These are phyloP conservation scores for Phytophthora hibernalis DNA, from an alignment of 352 stramenopile genomes.

Conservation along the genomic window DNA sequence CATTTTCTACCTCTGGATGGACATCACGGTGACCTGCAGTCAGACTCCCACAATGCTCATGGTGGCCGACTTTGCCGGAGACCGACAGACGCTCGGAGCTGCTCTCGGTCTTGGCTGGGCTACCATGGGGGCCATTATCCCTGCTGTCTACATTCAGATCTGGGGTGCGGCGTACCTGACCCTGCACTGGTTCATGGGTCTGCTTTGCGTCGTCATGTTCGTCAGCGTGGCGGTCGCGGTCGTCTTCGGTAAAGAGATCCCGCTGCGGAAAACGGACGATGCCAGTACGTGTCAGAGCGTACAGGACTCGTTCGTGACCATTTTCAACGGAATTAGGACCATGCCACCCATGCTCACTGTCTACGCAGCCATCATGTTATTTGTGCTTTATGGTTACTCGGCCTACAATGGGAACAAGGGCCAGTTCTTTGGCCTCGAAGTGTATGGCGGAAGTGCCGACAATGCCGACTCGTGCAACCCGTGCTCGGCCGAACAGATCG, in stretches of 20 bases:
- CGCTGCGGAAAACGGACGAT: constrained; percentile 26
- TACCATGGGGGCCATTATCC: constrained; percentile 38
- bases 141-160: constrained; percentile 48
- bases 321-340: constrained; percentile 46
- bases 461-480: constrained; percentile 36
- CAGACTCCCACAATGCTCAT: constrained; percentile 44
- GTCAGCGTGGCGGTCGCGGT: constrained; percentile 33
- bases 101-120: constrained; percentile 39
- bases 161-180: constrained; percentile 47
- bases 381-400: constrained; percentile 61
- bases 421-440: constrained; percentile 46
- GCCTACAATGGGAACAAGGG: constrained; percentile 76
- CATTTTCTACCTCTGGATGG: constrained; percentile 59
- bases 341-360: constrained; percentile 46
- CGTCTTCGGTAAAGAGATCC: constrained; percentile 46
- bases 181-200: constrained; percentile 44
- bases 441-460: constrained; percentile 40
- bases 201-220: constrained; percentile 48
- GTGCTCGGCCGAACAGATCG: constrained; percentile 40
- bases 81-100: constrained; percentile 44
- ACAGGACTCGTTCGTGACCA: constrained; percentile 41
- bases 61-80: constrained; percentile 50
- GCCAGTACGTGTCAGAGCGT: constrained; percentile 24
- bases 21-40: constrained; percentile 51
- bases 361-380: constrained; percentile 59